These are phyloP conservation scores for Tetrahymena malaccensis DNA, from an alignment of 73 alveolate species.

Conservation along the genomic window DNA sequence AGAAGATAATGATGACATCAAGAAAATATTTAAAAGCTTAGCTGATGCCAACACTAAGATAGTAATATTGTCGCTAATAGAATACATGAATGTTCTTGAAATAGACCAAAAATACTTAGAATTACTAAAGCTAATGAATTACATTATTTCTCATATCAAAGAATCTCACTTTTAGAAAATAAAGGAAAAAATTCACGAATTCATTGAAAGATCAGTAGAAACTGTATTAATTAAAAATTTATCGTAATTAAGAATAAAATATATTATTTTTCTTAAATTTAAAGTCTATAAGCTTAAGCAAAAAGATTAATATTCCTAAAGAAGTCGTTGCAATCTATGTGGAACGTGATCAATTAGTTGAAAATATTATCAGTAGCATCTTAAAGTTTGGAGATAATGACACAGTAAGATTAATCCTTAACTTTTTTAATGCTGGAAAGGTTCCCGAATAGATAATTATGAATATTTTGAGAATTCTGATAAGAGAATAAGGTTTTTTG, in stretches of 20 bases:
- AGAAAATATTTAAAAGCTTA: neutral
- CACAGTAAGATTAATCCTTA: constrained; percentile 13
- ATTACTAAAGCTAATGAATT: neutral
- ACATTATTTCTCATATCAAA: neutral
- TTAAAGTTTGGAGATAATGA: constrained; percentile 12
- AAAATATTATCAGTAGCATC: neutral
- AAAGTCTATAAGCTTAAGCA: neutral
- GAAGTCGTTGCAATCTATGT: neutral
- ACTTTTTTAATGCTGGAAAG: constrained; percentile 38
- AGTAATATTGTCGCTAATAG: neutral
- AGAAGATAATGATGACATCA: neutral
- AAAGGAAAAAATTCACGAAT: neutral
- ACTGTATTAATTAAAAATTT: neutral
- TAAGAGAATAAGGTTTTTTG: neutral
- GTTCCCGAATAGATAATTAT: constrained; percentile 33
- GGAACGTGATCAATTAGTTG: constrained; percentile 10
- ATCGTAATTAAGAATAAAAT: too few relatives aligned
- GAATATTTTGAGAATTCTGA: constrained; percentile 7
- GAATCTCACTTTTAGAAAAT: neutral
- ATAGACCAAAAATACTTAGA: neutral
- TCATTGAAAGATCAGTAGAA: neutral
- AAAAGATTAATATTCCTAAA: neutral
- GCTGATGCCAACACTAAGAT: neutral
- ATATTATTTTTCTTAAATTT: neutral
- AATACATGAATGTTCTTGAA: neutral